phyloP scores from a whole-genome alignment of 1,139 yeast species.

The Pichia sp. region DNA sequence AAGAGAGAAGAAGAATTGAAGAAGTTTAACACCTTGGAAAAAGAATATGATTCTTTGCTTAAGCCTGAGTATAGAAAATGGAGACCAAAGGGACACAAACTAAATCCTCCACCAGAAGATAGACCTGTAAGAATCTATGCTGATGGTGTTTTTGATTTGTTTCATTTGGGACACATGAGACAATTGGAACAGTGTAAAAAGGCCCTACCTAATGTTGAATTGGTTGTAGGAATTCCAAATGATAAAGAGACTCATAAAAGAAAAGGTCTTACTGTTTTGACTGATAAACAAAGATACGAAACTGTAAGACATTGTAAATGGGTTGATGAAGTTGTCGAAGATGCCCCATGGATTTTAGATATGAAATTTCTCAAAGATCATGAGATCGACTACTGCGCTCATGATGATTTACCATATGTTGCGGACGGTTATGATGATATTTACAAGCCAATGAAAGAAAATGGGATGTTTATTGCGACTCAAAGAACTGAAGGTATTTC shows the following conservation, averaged over 20 bases:
- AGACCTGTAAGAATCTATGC: conserved; percentile 90
- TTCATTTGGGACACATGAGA: conserved; percentile 95
- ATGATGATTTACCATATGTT: conserved; percentile 93
- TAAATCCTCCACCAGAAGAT: conserved; percentile 78
- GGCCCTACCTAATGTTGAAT: conserved; percentile 73
- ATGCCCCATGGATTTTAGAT: conserved; percentile 95
- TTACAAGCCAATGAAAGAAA: conserved; percentile 82
- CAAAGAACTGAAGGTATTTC: conserved; percentile 96
- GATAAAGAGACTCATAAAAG: conserved; percentile 86
- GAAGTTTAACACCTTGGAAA: conserved; percentile 13
- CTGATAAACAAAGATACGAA: conserved; percentile 83
- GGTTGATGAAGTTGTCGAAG: conserved; percentile 94
- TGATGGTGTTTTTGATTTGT: conserved; percentile 94
- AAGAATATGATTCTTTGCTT: conserved; percentile 25
- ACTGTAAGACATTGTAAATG: conserved; percentile 85
- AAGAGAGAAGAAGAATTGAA: conserved; percentile 5
- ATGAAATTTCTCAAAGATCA: conserved; percentile 72
- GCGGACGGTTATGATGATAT: conserved; percentile 84
- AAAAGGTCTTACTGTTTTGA: conserved; percentile 86
- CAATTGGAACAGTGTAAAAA: conserved; percentile 95
- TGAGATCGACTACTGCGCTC: conserved; percentile 91
- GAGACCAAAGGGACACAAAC: conserved; percentile 61
- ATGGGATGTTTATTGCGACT: conserved; percentile 86
- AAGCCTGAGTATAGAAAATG: conserved; percentile 58
- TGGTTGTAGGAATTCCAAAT: conserved; percentile 88